Evolutionary conservation across 305 asterid species (phyloP).

Genomic region (Nicotiana rustica): DNA sequence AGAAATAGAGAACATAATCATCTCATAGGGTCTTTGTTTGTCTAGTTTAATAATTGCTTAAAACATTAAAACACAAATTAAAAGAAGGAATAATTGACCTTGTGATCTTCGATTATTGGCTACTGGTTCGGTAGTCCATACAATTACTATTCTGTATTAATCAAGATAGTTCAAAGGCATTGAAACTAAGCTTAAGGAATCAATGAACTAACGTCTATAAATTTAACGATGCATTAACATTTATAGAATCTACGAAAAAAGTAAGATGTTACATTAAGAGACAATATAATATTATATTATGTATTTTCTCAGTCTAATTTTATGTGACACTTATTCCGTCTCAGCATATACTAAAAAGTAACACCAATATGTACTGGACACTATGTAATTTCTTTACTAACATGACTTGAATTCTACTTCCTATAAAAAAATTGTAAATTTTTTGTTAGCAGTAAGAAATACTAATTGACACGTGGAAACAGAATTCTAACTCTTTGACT

Average conservation of each 20-base stretch:
- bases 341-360: not conserved
- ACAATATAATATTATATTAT: too few relatives aligned
- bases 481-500: not conserved
- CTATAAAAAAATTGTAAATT: too few relatives aligned
- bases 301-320: not conserved
- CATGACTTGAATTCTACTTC: not conserved
- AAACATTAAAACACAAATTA: not conserved
- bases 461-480: not conserved
- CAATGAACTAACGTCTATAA: not conserved
- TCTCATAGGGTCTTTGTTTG: not conserved
- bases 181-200: slow-evolving; percentile 3
- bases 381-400: not conserved
- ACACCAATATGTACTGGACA: not conserved
- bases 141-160: not conserved
- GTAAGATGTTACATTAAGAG: not conserved
- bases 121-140: not conserved
- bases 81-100: not conserved
- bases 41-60: not conserved
- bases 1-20: not conserved
- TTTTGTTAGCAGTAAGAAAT: not conserved
- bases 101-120: not conserved
- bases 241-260: too few relatives aligned
- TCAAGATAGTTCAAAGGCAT: not conserved
- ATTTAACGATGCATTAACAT: not conserved
- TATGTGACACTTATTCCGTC: not conserved